A percentile compares a stretch with the other conserved stretches of the same genome.
These are phyloP conservation scores for Aquilaria agallochum DNA, from an alignment of 441 rosid genomes.

Conservation along the genomic window DNA sequence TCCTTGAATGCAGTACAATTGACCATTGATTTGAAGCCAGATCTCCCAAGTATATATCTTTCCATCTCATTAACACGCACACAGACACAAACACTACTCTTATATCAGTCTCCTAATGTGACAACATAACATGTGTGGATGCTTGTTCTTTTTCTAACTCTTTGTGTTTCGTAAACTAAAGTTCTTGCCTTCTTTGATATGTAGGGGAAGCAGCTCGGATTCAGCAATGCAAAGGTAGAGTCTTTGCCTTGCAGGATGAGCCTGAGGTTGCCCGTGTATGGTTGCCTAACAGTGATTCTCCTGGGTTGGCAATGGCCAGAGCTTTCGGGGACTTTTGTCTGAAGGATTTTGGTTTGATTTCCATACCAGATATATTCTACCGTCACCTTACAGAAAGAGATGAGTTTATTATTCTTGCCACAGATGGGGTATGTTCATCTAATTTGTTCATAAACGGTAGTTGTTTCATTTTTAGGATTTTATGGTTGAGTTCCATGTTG, in stretches of 20 bases:
- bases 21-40: slow-evolving; percentile 76
- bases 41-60: slow-evolving; percentile 54
- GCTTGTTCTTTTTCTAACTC: slow-evolving; percentile 1
- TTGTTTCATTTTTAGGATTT: too few species aligned
- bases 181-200: slow-evolving; percentile 10
- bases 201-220: slow-evolving; percentile 74
- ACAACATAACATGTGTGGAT: not conserved
- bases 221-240: slow-evolving; percentile 70
- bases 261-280: slow-evolving; percentile 87
- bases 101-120: not conserved
- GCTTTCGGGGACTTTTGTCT: slow-evolving; percentile 84
- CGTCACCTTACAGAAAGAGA: slow-evolving; percentile 51
- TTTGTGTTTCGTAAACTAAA: slow-evolving; percentile 1
- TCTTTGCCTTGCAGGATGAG: slow-evolving; percentile 75
- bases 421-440: slow-evolving; percentile 55
- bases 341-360: slow-evolving; percentile 76
- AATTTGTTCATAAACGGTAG: slow-evolving; percentile 2
- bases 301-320: slow-evolving; percentile 80
- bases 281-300: slow-evolving; percentile 72
- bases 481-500: too few species aligned
- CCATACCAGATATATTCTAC: slow-evolving; percentile 58
- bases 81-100: not conserved
- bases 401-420: slow-evolving; percentile 60
- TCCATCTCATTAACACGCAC: slow-evolving; percentile 20
- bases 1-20: slow-evolving; percentile 52